phyloP scores from a whole-genome alignment of 176 grass and related monocot species.

The Coix lacrymajobi region DNA sequence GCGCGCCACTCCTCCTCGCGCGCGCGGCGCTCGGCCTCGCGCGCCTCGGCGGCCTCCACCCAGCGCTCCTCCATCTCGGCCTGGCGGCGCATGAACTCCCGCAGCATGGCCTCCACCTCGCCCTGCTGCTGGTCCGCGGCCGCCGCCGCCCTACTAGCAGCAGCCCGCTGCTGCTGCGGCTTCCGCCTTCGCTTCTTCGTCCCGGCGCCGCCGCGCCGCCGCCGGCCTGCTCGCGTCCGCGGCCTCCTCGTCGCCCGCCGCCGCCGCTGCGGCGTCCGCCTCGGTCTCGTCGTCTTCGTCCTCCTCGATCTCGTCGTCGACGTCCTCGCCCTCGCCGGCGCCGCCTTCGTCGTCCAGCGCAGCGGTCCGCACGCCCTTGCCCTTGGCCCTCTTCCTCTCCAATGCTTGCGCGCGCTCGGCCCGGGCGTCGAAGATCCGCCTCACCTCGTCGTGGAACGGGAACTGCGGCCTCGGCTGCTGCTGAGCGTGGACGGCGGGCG shows the following conservation, averaged over 20 bases:
- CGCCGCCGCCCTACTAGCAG: too few relatives aligned
- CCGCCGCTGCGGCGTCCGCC: background rate
- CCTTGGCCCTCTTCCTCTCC: constrained; percentile 54
- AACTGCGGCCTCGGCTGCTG: constrained; percentile 31
- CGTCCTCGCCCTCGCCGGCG: constrained; percentile 29
- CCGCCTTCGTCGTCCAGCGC: constrained; percentile 25
- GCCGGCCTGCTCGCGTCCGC: background rate
- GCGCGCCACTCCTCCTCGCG: constrained; percentile 85
- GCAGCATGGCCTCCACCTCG: constrained; percentile 64
- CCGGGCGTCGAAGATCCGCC: constrained; percentile 55
- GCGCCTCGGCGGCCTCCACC: constrained; percentile 71
- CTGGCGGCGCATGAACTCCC: constrained; percentile 77
- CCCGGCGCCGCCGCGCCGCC: background rate
- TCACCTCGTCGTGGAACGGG: constrained; percentile 84
- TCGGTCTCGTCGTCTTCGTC: constrained; percentile 37
- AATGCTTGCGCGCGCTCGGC: constrained; percentile 36
- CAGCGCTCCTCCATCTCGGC: constrained; percentile 81
- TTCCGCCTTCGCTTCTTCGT: constrained; percentile 26
- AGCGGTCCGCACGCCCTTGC: constrained; percentile 35
- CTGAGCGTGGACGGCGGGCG: too few relatives aligned
- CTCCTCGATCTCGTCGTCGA: constrained; percentile 19
- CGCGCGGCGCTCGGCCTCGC: constrained; percentile 54
- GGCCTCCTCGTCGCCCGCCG: constrained; percentile 11
- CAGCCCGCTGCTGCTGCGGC: background rate
- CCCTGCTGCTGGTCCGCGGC: constrained; percentile 23